Conservation (phyloP, 75 land plant genomes). For the Isoetes taiwanensis region DNA sequence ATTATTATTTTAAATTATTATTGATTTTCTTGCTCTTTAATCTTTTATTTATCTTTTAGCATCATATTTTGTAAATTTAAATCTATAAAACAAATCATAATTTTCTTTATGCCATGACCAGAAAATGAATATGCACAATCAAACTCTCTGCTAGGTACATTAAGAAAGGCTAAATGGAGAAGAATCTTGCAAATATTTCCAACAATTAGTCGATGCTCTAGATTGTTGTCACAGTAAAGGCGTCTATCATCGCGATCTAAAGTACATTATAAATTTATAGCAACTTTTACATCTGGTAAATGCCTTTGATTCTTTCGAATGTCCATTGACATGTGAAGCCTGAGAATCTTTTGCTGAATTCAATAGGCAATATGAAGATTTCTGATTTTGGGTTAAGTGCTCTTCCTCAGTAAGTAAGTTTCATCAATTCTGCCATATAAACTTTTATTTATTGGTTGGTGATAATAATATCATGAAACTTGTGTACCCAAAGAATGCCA, state of each 20-base stretch:
- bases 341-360: constrained; percentile 3
- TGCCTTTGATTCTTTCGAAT: not conserved
- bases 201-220: not conserved
- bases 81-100: not conserved
- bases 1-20: too few species aligned
- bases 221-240: constrained; percentile 1
- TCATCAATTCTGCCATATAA: too few species aligned
- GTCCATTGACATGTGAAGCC: not conserved
- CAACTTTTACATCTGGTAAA: not conserved
- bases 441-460: too few species aligned
- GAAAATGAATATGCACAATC: not conserved
- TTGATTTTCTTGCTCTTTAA: not conserved
- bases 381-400: constrained; percentile 5
- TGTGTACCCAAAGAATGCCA: too few species aligned
- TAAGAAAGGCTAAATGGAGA: not conserved
- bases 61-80: not conserved
- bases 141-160: not conserved
- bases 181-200: not conserved
- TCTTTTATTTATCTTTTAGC: not conserved
- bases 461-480: too few species aligned
- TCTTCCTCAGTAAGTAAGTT: too few species aligned
- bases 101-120: too few species aligned
- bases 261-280: too few species aligned
- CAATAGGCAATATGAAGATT: not conserved
- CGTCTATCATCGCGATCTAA: not conserved